Percentiles rank a stretch among this genome's conserved stretches.
Conservation (phyloP, 2,329 filamentous ascomycete genomes). For the Beauveria scarabaeidicola region DNA sequence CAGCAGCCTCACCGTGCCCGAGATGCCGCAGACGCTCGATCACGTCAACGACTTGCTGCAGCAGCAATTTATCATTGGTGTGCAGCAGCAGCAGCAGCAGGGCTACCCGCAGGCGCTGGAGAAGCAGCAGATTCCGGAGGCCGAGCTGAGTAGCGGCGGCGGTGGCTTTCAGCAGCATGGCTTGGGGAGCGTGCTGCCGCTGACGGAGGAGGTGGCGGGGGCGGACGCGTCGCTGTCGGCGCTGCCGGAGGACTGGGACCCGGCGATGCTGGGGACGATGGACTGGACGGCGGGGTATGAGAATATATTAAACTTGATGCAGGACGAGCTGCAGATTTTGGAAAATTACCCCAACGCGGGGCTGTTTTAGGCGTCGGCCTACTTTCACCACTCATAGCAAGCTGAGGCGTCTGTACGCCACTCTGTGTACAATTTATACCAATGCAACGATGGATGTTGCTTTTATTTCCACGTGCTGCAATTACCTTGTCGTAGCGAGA, state of each 20-base stretch:
- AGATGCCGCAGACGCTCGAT: conserved; percentile 38
- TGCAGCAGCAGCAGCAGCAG: not conserved
- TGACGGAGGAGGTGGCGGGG: not conserved
- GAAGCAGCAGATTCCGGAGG: not conserved
- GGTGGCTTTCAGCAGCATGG: not conserved
- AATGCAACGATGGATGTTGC: too few species aligned
- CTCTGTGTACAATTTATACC: not conserved
- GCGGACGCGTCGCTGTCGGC: not conserved
- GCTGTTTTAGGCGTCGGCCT: not conserved
- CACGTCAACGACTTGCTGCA: conserved; percentile 35
- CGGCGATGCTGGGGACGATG: not conserved
- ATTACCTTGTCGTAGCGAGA: too few species aligned
- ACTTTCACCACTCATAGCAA: not conserved
- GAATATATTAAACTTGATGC: conserved; percentile 8
- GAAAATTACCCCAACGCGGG: conserved; percentile 6
- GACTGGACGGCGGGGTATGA: conserved; percentile 9
- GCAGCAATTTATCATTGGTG: not conserved
- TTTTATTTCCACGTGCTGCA: too few species aligned
- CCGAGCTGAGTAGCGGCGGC: not conserved
- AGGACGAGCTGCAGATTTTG: conserved; percentile 6
- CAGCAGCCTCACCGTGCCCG: not conserved
- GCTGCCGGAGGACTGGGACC: conserved; percentile 1
- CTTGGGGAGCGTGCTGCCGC: not conserved
- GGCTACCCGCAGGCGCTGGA: not conserved
- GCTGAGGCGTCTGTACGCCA: not conserved